Evolutionary conservation across 345 rosid species (phyloP).

Genomic region (Citrus mangshanensis): DNA sequence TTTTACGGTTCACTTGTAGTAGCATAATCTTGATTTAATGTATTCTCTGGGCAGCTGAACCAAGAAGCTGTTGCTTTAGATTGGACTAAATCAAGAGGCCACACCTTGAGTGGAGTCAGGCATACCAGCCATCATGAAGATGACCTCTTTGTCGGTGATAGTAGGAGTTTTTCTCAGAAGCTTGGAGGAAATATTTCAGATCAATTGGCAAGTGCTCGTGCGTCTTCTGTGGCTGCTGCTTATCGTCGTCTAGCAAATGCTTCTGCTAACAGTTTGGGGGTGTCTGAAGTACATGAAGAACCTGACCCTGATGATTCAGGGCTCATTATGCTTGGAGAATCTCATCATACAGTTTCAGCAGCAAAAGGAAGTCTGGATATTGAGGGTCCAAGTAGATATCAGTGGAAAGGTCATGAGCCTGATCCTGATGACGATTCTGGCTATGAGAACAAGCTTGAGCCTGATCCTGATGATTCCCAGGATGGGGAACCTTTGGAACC

Average conservation of each 20-base stretch:
- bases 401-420: conserved; percentile 19
- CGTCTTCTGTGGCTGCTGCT: conserved; percentile 87
- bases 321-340: conserved; percentile 14
- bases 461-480: conserved; percentile 41
- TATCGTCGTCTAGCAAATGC: conserved; percentile 49
- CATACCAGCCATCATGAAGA: conserved; percentile 35
- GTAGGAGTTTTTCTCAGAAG: conserved; percentile 34
- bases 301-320: conserved; percentile 64
- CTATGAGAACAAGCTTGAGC: conserved; percentile 33
- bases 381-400: conserved; percentile 5
- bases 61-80: conserved; percentile 81
- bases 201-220: conserved; percentile 62
- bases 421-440: conserved; percentile 28
- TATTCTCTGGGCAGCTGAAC: conserved; percentile 53
- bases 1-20: conserved; percentile 5
- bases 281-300: conserved; percentile 43
- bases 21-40: conserved; percentile 1
- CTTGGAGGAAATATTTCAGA: conserved; percentile 66
- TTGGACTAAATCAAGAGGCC: conserved; percentile 87
- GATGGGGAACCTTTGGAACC: conserved; percentile 9
- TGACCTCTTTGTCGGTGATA: conserved; percentile 32
- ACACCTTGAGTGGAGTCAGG: conserved; percentile 48
- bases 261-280: conserved; percentile 19
- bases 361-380: conserved; percentile 5
- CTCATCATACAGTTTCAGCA: conserved; percentile 2